phyloP scores from a whole-genome alignment of 2,329 filamentous ascomycete species.

The Hawksworthiomyces lignivorus region DNA sequence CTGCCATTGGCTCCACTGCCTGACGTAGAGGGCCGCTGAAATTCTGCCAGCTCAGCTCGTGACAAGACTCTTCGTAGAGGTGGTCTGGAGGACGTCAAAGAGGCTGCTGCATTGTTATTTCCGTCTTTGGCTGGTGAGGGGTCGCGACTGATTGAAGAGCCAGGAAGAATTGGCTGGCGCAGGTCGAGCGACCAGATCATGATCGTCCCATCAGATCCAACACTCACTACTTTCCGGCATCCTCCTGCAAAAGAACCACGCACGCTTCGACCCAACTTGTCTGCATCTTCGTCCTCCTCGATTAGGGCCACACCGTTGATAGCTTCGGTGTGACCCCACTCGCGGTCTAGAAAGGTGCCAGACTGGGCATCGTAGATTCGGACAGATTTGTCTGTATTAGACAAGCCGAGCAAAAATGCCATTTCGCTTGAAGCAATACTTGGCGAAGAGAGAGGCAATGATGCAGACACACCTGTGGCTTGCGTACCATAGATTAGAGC shows the following conservation, averaged over 20 bases:
- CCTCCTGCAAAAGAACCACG: slow-evolving; percentile 17
- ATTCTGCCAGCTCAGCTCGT: slow-evolving; percentile 77
- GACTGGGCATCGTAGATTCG: slow-evolving; percentile 76
- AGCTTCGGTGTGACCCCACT: slow-evolving; percentile 93
- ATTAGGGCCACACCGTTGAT: slow-evolving; percentile 78
- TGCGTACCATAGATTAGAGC: slow-evolving; percentile 60
- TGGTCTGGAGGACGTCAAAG: slow-evolving; percentile 49
- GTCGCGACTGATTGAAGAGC: slow-evolving; percentile 12
- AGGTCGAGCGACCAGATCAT: slow-evolving; percentile 66
- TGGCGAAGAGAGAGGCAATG: neutral
- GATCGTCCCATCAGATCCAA: slow-evolving; percentile 71
- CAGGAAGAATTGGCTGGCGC: slow-evolving; percentile 32
- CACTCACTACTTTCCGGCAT: slow-evolving; percentile 57
- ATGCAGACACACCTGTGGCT: slow-evolving; percentile 20
- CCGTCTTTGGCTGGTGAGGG: slow-evolving; percentile 43
- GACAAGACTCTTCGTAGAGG: slow-evolving; percentile 82
- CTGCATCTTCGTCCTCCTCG: slow-evolving; percentile 41
- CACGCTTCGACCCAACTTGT: neutral
- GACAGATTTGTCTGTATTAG: slow-evolving; percentile 92
- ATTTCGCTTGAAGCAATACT: slow-evolving; percentile 27
- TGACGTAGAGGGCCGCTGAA: slow-evolving; percentile 47
- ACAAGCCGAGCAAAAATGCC: slow-evolving; percentile 74
- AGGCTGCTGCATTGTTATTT: slow-evolving; percentile 18
- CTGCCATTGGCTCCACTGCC: neutral
- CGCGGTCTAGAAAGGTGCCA: slow-evolving; percentile 71